Percentiles rank a stretch among this genome's conserved stretches.
Evolutionary conservation across 768 basidiomycete species (phyloP).

Genomic region (Galerina sulciceps): DNA sequence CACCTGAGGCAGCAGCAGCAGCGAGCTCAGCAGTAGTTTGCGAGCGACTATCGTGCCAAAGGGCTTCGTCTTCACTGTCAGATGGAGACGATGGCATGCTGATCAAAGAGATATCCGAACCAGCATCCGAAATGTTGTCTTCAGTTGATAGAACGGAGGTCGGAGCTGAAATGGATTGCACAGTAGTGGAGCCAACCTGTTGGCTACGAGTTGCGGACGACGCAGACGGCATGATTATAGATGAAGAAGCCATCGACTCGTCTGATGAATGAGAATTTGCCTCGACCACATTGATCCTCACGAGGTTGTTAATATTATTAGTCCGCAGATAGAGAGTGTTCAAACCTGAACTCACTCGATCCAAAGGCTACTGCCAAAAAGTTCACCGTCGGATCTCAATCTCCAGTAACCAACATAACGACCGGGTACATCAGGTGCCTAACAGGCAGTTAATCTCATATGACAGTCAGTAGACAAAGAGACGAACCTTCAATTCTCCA

Average conservation of each 20-base stretch:
- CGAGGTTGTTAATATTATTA: conserved; percentile 3
- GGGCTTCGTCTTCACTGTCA: conserved; percentile 54
- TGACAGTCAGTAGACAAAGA: neutral
- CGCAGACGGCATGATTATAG: conserved; percentile 28
- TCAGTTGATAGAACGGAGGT: conserved; percentile 24
- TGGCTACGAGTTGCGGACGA: conserved; percentile 24
- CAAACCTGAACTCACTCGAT: conserved; percentile 60
- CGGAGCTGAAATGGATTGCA: conserved; percentile 19
- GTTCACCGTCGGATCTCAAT: conserved; percentile 59
- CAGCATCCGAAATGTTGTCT: conserved; percentile 38
- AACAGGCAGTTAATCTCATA: neutral
- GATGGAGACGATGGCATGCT: conserved; percentile 59
- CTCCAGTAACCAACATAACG: conserved; percentile 82
- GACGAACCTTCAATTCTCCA: conserved; percentile 70
- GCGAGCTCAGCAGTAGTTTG: conserved; percentile 21
- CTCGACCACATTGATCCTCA: conserved; percentile 72
- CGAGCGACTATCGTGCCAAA: conserved; percentile 55
- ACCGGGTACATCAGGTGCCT: conserved; percentile 78
- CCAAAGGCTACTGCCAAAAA: conserved; percentile 81
- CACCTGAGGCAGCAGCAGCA: conserved; percentile 11
- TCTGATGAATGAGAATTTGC: conserved; percentile 40
- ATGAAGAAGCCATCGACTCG: conserved; percentile 65
- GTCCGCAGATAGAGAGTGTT: neutral
- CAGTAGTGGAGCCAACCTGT: conserved; percentile 18
- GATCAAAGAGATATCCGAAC: conserved; percentile 61